These are phyloP conservation scores for Fusarium annulatum DNA, from an alignment of 2,329 filamentous ascomycete genomes.

Conservation along the genomic window DNA sequence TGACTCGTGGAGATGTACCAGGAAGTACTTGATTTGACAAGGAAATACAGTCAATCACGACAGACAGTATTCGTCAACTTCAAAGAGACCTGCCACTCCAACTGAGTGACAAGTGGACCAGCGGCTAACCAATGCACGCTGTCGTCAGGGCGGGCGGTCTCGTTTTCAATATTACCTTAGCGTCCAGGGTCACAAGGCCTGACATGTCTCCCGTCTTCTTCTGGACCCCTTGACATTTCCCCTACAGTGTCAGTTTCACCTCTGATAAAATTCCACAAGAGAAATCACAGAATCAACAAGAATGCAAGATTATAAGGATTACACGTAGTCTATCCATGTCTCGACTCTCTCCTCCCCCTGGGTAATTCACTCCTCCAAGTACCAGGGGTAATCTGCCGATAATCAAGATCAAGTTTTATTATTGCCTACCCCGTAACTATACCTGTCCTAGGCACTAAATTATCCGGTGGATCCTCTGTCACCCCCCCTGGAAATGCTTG, in stretches of 20 bases:
- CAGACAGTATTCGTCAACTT: neutral
- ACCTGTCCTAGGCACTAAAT: neutral
- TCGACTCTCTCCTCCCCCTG: neutral
- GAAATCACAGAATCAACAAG: neutral
- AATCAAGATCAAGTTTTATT: constrained; percentile 4
- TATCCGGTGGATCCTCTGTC: constrained; percentile 11
- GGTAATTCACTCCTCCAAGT: neutral
- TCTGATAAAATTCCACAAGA: neutral
- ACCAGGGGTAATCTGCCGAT: constrained; percentile 18
- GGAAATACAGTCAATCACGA: neutral
- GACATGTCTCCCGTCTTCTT: neutral
- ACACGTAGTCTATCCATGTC: neutral
- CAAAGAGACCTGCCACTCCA: neutral
- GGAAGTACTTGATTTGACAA: neutral
- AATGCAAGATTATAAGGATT: constrained; percentile 5
- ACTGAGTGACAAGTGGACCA: constrained; percentile 24
- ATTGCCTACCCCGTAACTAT: neutral
- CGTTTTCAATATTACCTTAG: constrained; percentile 13
- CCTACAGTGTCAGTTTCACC: constrained; percentile 22
- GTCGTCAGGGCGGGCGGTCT: constrained; percentile 29
- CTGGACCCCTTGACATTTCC: constrained; percentile 18
- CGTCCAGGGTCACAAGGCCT: constrained; percentile 28
- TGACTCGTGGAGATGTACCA: neutral
- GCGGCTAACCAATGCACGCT: constrained; percentile 27
- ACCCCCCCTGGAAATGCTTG: constrained; percentile 35